Conservation (phyloP, 2,329 filamentous ascomycete genomes). For the Blumeria hordei region DNA sequence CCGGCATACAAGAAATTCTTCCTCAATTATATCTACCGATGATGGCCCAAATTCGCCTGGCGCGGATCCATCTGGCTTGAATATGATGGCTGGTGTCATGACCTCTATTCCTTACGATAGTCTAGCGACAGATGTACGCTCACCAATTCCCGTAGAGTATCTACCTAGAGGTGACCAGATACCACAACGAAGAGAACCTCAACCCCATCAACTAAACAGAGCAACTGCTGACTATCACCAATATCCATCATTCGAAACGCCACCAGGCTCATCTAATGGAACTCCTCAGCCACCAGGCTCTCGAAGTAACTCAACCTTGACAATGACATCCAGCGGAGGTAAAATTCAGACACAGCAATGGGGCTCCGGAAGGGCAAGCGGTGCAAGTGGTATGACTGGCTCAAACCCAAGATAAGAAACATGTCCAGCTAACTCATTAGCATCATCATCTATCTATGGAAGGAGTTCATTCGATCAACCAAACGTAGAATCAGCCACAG, state of each 20-base stretch:
- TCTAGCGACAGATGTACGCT: constrained; percentile 36
- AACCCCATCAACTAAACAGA: constrained; percentile 68
- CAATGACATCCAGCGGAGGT: constrained; percentile 48
- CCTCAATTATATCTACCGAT: constrained; percentile 49
- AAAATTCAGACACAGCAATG: constrained; percentile 54
- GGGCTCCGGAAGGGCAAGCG: constrained; percentile 33
- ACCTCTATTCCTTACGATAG: constrained; percentile 73
- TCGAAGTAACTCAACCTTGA: constrained; percentile 35
- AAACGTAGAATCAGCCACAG: constrained; percentile 36
- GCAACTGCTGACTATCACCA: constrained; percentile 62
- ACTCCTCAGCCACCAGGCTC: constrained; percentile 34
- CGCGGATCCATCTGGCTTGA: constrained; percentile 32
- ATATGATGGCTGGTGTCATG: constrained; percentile 59
- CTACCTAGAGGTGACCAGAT: constrained; percentile 41
- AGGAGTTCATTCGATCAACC: constrained; percentile 35
- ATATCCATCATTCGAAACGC: constrained; percentile 46
- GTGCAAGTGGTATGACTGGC: constrained; percentile 24
- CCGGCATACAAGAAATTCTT: constrained; percentile 51
- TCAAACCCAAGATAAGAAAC: constrained; percentile 40
- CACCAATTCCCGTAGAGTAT: constrained; percentile 50
- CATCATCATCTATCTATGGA: constrained; percentile 12
- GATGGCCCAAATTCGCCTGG: constrained; percentile 34
- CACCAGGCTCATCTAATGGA: constrained; percentile 23
- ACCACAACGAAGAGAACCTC: constrained; percentile 43
- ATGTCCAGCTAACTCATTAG: constrained; percentile 20